Evolutionary conservation across 202 grass and related monocot genomes (phyloP).

Genomic region (Zizania palustris): DNA sequence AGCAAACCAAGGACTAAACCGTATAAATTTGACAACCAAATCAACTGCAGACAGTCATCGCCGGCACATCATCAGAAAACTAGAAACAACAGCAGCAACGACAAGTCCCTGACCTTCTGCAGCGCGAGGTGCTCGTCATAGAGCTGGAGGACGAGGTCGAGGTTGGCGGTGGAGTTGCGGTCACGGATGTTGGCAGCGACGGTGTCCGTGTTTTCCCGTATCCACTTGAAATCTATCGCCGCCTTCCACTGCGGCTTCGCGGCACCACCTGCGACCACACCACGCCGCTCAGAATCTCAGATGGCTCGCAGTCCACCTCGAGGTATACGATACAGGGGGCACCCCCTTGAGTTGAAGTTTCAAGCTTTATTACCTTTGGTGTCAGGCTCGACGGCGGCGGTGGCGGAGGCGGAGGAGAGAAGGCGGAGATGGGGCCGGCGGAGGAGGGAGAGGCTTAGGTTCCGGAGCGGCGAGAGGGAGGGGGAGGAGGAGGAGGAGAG

Average conservation of each 20-base stretch:
- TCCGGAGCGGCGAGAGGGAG: constrained; percentile 36
- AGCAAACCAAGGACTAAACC: neutral
- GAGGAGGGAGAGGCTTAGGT: constrained; percentile 48
- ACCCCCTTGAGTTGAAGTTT: neutral
- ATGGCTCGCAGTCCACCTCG: neutral
- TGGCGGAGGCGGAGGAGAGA: constrained; percentile 37
- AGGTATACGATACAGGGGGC: neutral
- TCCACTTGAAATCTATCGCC: constrained; percentile 98
- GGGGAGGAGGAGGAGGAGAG: constrained; percentile 40
- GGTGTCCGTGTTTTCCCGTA: constrained; percentile 77
- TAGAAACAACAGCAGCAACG: neutral
- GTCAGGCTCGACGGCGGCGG: constrained; percentile 38
- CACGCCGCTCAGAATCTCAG: neutral
- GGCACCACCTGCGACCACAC: constrained; percentile 15
- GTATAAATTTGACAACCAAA: neutral
- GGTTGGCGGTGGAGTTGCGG: constrained; percentile 73
- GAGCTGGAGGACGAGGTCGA: constrained; percentile 80
- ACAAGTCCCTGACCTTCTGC: constrained; percentile 67
- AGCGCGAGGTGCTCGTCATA: constrained; percentile 77
- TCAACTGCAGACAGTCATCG: neutral
- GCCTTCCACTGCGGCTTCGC: constrained; percentile 80
- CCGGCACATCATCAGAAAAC: neutral
- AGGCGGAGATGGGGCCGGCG: constrained; percentile 36
- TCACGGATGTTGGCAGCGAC: constrained; percentile 65
- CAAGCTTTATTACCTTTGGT: constrained; percentile 46